Evolutionary conservation across 176 grass and related monocot species (phyloP), one percentile per base, ranked within the genome.

Genomic region (Bothriochloa decipiens): DNA sequence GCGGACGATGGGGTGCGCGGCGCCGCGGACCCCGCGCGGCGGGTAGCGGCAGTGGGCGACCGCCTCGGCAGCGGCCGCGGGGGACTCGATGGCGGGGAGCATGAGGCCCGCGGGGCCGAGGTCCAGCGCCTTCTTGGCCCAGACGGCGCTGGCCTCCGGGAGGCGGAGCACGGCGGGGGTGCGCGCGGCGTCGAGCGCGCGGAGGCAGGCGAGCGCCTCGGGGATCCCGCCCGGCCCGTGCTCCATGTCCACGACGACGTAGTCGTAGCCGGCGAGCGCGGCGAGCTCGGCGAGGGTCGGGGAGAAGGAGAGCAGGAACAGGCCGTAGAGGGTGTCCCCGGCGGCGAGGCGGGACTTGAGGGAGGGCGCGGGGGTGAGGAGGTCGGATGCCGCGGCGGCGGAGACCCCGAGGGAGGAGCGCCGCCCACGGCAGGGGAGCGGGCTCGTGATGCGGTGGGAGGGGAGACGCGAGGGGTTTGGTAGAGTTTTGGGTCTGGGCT

Each of bases 91-190:
- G 22, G 79, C 82, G 27, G 93, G 96, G 27, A 98, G 86, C 96
- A 98, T 98, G 70, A 98, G 71, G 12, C 89, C 93, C 49, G 92
- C 85, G 35, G 96, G 96, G 49, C 96, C 93, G 40, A 98, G 87
- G 88, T 98, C 93, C 79, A 98, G 87, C 37, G 87, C 93, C 85
- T 98, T 98, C 89, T 98, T 98, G 18, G 96, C 88, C 96, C 93
- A 98, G 28, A 87, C 74, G 18, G 91, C 74, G 82, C 87, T 87
- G 6, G 82, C 68, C 80, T 95, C 96, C 3, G 89, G 91, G 35
- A 98, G 81, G 74, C 96, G 93, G 71, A 98, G 74, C 36, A 98
- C 70, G 46, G 92, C 91, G 0, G 96, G 87, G 27, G 93, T 95
- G 33, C 76, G 79, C 20, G 89, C 67, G 23, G 93, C 93, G 29